A percentile compares a stretch with the other conserved stretches of the same genome.
phyloP scores from a whole-genome alignment of 2,329 filamentous ascomycete genomes.

The Ascomycota sp. region DNA sequence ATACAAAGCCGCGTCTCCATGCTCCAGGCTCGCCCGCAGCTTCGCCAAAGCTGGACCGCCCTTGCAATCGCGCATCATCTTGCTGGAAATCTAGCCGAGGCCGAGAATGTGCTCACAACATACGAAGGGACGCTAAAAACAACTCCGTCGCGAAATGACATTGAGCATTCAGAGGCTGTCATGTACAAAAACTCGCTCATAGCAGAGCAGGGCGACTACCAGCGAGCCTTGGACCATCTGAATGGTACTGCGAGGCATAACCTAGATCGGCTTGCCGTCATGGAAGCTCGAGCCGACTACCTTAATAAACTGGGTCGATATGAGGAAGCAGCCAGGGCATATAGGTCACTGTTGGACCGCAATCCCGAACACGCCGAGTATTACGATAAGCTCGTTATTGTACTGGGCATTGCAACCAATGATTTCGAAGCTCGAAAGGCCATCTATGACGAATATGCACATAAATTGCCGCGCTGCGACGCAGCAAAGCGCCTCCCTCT shows the following conservation, averaged over 20 bases:
- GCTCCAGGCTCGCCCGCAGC: slow-evolving; percentile 58
- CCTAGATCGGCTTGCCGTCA: slow-evolving; percentile 60
- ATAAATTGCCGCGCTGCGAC: slow-evolving; percentile 64
- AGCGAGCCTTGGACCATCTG: slow-evolving; percentile 70
- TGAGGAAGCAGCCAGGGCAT: slow-evolving; percentile 62
- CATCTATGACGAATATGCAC: slow-evolving; percentile 54
- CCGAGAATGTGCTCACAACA: slow-evolving; percentile 73
- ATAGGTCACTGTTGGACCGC: slow-evolving; percentile 57
- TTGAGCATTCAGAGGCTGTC: slow-evolving; percentile 81
- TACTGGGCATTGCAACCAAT: slow-evolving; percentile 34
- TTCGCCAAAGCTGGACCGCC: slow-evolving; percentile 94
- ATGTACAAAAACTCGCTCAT: slow-evolving; percentile 94
- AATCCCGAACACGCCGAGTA: slow-evolving; percentile 77
- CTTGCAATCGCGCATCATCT: slow-evolving; percentile 83
- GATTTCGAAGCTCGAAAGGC: slow-evolving; percentile 44
- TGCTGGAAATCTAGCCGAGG: slow-evolving; percentile 61
- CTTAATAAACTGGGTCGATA: slow-evolving; percentile 54
- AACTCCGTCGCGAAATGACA: slow-evolving; percentile 51
- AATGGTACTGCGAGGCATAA: slow-evolving; percentile 54
- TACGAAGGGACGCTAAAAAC: slow-evolving; percentile 86
- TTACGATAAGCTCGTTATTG: slow-evolving; percentile 54
- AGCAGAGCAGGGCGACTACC: slow-evolving; percentile 62
- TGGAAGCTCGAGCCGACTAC: slow-evolving; percentile 74
- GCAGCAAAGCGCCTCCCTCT: slow-evolving; percentile 68
- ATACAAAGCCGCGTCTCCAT: slow-evolving; percentile 73